Percentiles rank a stretch among this genome's conserved stretches.
phyloP scores from a whole-genome alignment of 495 filamentous ascomycete genomes.

The Cudoniella acicularis region DNA sequence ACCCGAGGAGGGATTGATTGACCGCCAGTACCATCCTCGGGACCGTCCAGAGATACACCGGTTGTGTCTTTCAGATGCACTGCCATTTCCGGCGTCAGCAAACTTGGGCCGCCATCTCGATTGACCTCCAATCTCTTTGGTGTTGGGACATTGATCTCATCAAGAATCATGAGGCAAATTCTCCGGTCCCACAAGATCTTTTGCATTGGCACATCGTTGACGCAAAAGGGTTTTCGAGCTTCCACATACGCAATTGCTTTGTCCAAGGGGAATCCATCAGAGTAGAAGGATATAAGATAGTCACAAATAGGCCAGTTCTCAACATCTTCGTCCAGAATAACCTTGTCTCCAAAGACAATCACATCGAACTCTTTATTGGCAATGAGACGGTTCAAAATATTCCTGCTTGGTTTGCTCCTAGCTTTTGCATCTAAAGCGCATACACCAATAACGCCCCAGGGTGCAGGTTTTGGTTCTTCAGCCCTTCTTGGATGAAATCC shows the following conservation, averaged over 20 bases:
- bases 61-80: conserved; percentile 74
- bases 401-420: conserved; percentile 90
- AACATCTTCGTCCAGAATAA: conserved; percentile 87
- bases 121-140: conserved; percentile 90
- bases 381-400: conserved; percentile 89
- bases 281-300: conserved; percentile 96
- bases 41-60: conserved; percentile 72
- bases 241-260: conserved; percentile 94
- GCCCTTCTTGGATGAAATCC: conserved; percentile 39
- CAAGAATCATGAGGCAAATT: conserved; percentile 80
- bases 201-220: conserved; percentile 98
- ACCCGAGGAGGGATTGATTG: conserved; percentile 53
- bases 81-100: conserved; percentile 72
- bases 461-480: conserved; percentile 46
- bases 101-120: conserved; percentile 82
- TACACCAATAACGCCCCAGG: conserved; percentile 72
- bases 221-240: conserved; percentile 88
- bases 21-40: conserved; percentile 64
- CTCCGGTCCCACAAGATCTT: conserved; percentile 96
- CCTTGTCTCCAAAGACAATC: conserved; percentile 96
- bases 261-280: conserved; percentile 92
- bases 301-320: conserved; percentile 80
- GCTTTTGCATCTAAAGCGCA: conserved; percentile 96
- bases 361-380: conserved; percentile 91
- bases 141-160: conserved; percentile 83